Conservation (phyloP, 768 basidiomycete species). For the Mycena rebaudengoi region DNA sequence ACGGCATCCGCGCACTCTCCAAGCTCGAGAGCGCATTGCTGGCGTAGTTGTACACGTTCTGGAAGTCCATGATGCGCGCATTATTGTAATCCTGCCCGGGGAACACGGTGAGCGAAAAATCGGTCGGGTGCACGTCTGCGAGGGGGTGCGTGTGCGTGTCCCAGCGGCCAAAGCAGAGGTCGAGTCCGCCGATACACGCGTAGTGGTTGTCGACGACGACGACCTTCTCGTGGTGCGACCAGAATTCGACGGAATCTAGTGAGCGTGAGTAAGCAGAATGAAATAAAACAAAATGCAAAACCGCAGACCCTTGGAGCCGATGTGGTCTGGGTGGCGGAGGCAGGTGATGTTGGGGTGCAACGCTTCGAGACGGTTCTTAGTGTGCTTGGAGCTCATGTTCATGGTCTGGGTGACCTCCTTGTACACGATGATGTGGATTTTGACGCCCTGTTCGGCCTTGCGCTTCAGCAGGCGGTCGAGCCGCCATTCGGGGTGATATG, state of each 20-base stretch:
- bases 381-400: slow-evolving; percentile 87
- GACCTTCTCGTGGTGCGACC: slow-evolving; percentile 95
- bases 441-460: slow-evolving; percentile 94
- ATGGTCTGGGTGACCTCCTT: slow-evolving; percentile 97
- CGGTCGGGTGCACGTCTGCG: slow-evolving; percentile 90
- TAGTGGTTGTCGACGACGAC: slow-evolving; percentile 88
- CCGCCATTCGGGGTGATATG: slow-evolving; percentile 85
- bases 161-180: slow-evolving; percentile 97
- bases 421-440: slow-evolving; percentile 91
- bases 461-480: slow-evolving; percentile 85
- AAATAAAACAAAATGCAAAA: not conserved
- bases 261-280: not conserved
- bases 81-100: slow-evolving; percentile 97
- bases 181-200: slow-evolving; percentile 92
- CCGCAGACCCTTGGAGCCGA: slow-evolving; percentile 73
- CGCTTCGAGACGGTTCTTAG: slow-evolving; percentile 84
- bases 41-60: slow-evolving; percentile 80
- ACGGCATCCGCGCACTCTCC: slow-evolving; percentile 86
- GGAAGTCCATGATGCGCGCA: slow-evolving; percentile 85
- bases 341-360: slow-evolving; percentile 89
- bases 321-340: slow-evolving; percentile 92
- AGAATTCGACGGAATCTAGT: slow-evolving; percentile 86
- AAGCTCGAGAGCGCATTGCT: slow-evolving; percentile 73
- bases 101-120: slow-evolving; percentile 85
- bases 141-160: slow-evolving; percentile 91